These are phyloP conservation scores for Dentipellis fragilis DNA, from an alignment of 768 basidiomycete species.

Conservation along the genomic window DNA sequence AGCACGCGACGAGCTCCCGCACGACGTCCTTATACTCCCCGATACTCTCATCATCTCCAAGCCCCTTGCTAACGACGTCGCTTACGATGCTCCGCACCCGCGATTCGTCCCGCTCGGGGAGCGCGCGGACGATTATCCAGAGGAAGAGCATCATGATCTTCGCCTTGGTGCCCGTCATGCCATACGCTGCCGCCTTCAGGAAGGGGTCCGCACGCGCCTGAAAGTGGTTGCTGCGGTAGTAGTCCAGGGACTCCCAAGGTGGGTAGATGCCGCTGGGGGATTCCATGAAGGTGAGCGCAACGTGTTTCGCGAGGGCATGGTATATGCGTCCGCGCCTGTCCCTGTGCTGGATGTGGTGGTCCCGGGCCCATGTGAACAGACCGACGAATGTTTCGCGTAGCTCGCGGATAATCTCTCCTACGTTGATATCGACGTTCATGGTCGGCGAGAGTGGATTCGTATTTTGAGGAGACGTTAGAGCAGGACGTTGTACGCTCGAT, in stretches of 20 bases:
- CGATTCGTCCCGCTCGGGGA: background rate
- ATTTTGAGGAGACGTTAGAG: too few relatives aligned
- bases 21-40: background rate
- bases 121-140: background rate
- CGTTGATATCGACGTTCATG: too few relatives aligned
- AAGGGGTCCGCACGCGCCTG: background rate
- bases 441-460: too few relatives aligned
- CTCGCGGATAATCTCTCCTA: too few relatives aligned
- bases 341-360: too few relatives aligned
- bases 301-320: background rate
- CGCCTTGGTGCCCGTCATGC: background rate
- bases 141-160: background rate
- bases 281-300: background rate
- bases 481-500: too few relatives aligned
- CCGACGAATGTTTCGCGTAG: too few relatives aligned
- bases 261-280: background rate
- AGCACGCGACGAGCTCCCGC: background rate
- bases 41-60: background rate
- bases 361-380: too few relatives aligned
- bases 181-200: background rate
- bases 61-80: background rate
- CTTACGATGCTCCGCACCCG: background rate
- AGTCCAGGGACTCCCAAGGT: background rate
- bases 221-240: background rate
- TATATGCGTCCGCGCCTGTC: background rate